Conservation (phyloP, 2,329 filamentous ascomycete species). For the Xylariomycetidae sp. region DNA sequence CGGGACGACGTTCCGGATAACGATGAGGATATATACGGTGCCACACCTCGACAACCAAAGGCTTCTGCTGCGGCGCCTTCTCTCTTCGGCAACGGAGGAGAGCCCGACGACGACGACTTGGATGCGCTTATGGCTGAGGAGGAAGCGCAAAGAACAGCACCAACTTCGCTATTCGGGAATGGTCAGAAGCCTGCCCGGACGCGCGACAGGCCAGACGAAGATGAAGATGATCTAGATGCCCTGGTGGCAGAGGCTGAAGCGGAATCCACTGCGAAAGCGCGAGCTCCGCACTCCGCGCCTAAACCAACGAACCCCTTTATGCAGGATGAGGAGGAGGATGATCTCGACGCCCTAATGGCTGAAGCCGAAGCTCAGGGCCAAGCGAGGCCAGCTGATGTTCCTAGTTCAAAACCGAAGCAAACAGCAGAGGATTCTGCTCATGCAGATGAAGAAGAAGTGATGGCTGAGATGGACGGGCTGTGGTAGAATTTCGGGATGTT, state of each 20-base stretch:
- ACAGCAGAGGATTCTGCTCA: conserved; percentile 21
- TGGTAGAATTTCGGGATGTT: too few relatives aligned
- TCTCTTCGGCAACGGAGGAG: conserved; percentile 18
- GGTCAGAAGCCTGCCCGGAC: conserved; percentile 7
- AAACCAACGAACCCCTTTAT: conserved; percentile 11
- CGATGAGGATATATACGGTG: conserved; percentile 52
- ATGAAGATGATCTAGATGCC: conserved; percentile 41
- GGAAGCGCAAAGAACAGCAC: conserved; percentile 24
- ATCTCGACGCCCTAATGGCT: conserved; percentile 32
- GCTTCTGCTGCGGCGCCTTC: conserved; percentile 14
- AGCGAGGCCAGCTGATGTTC: conserved; percentile 2
- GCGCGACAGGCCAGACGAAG: conserved; percentile 25
- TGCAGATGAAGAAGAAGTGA: conserved; percentile 62
- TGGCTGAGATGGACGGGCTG: conserved; percentile 58
- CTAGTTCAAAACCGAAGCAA: conserved; percentile 4
- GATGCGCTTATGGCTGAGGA: conserved; percentile 51
- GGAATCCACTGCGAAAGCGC: conserved; percentile 6
- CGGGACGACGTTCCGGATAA: conserved; percentile 34
- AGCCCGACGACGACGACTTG: conserved; percentile 38
- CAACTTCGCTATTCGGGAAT: conserved; percentile 14
- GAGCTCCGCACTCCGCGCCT: conserved; percentile 1
- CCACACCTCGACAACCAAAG: conserved; percentile 38
- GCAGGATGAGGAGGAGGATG: conserved; percentile 31
- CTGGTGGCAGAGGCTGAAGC: conserved; percentile 32
- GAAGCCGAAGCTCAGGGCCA: conserved; percentile 20